A percentile compares a stretch with the other conserved stretches of the same genome.
These are phyloP conservation scores for Corynespora cassiicola DNA, from an alignment of 2,329 filamentous ascomycete genomes.

Conservation along the genomic window DNA sequence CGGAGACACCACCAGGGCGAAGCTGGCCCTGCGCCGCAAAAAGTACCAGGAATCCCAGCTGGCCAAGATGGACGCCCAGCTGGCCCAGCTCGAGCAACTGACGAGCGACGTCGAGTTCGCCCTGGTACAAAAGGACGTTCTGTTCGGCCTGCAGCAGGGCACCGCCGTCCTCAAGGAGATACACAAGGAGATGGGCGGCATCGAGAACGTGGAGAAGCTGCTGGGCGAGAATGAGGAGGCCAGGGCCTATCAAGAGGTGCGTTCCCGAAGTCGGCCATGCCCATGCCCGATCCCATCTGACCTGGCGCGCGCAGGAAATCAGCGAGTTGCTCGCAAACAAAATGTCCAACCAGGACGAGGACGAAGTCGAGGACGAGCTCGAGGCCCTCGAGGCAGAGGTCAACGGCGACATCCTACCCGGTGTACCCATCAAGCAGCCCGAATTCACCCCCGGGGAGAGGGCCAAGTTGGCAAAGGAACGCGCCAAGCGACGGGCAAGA, in stretches of 20 bases:
- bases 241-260: conserved; percentile 85
- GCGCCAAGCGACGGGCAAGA: conserved; percentile 37
- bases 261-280: no score
- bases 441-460: conserved; percentile 37
- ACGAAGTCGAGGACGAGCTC: conserved; percentile 96
- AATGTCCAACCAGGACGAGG: conserved; percentile 94
- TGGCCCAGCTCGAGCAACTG: conserved; percentile 91
- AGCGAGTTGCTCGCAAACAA: conserved; percentile 87
- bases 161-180: conserved; percentile 90
- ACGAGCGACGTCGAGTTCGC: conserved; percentile 93
- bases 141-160: conserved; percentile 91
- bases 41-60: conserved; percentile 96
- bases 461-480: conserved; percentile 37
- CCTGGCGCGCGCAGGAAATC: conserved; percentile 70
- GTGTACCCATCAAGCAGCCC: conserved; percentile 43
- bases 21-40: conserved; percentile 89
- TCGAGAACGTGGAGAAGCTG: conserved; percentile 93
- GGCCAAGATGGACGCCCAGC: conserved; percentile 86
- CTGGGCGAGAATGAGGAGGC: conserved; percentile 93
- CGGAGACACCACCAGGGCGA: conserved; percentile 80
- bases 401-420: conserved; percentile 48
- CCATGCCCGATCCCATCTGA: conserved; percentile 8
- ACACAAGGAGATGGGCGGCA: conserved; percentile 91
- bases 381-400: conserved; percentile 77
- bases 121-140: conserved; percentile 92